Conservation (phyloP, 352 stramenopile genomes). For the Thalassiosira hispida region DNA sequence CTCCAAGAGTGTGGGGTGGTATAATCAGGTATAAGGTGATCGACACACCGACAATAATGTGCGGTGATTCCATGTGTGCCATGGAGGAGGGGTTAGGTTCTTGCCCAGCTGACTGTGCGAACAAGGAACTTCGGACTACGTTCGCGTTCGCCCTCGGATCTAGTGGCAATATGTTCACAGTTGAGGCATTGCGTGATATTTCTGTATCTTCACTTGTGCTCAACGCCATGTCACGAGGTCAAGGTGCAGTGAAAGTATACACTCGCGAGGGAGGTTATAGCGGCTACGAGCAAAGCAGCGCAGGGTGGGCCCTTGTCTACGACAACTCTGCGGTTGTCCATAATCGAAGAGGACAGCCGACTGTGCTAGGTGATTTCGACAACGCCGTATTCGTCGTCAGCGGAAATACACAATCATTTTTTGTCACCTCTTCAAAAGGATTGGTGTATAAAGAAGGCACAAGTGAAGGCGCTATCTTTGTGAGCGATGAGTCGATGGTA, state of each 20-base stretch:
- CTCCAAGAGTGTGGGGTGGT: slow-evolving; percentile 29
- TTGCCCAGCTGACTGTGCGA: slow-evolving; percentile 34
- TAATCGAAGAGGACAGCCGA: slow-evolving; percentile 11
- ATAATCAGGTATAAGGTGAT: slow-evolving; percentile 15
- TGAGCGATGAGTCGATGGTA: slow-evolving; percentile 15
- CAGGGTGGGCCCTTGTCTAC: slow-evolving; percentile 28
- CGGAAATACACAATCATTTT: slow-evolving; percentile 39
- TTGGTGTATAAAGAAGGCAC: slow-evolving; percentile 25
- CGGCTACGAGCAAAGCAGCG: slow-evolving; percentile 24
- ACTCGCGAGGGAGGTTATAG: slow-evolving; percentile 30
- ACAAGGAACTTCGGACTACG: slow-evolving; percentile 15
- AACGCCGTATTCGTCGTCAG: slow-evolving; percentile 17
- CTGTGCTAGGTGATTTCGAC: slow-evolving; percentile 25
- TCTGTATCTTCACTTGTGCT: slow-evolving; percentile 25
- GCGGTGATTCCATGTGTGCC: slow-evolving; percentile 31
- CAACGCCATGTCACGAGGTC: slow-evolving; percentile 16
- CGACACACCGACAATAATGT: background rate
- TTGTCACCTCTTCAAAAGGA: slow-evolving; percentile 15
- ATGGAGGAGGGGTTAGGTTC: slow-evolving; percentile 3
- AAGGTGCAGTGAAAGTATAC: slow-evolving; percentile 36
- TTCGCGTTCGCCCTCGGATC: slow-evolving; percentile 25
- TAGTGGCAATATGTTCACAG: slow-evolving; percentile 37
- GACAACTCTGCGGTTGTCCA: background rate
- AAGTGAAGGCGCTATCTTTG: background rate
- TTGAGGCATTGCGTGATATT: slow-evolving; percentile 33